Conservation (phyloP, 345 rosid genomes). For the Raphanus sativus region DNA sequence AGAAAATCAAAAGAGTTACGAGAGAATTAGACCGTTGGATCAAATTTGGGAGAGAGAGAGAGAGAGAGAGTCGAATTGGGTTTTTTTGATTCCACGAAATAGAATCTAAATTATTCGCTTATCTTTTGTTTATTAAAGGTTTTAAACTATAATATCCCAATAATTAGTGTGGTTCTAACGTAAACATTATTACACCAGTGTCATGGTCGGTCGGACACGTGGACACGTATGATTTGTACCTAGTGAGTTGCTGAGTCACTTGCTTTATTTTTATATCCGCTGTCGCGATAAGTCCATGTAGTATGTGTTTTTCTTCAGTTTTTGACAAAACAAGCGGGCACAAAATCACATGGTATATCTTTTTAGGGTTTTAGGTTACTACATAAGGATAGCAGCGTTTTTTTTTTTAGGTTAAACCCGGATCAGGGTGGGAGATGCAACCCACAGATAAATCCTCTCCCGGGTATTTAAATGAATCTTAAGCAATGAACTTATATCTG, state of each 20-base stretch:
- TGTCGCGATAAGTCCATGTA: slow-evolving; percentile 12
- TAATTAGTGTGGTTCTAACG: slow-evolving; percentile 34
- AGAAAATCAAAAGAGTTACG: slow-evolving; percentile 14
- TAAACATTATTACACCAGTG: slow-evolving; percentile 22
- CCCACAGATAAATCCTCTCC: no score
- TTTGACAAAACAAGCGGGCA: not conserved
- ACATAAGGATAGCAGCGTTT: not conserved
- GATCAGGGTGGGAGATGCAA: no score
- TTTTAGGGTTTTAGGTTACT: not conserved
- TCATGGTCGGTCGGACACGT: slow-evolving; percentile 1
- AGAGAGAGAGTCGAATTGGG: not conserved
- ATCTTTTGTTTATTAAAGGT: not conserved
- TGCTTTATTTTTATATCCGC: not conserved
- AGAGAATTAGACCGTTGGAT: slow-evolving; percentile 36
- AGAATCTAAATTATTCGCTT: slow-evolving; percentile 22
- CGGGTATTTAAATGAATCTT: no score
- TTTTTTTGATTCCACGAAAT: not conserved
- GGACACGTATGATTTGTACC: not conserved
- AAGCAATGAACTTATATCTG: no score
- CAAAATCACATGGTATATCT: no score
- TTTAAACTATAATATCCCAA: not conserved
- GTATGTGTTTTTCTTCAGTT: not conserved
- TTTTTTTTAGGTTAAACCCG: no score
- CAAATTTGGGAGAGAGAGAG: slow-evolving; percentile 21
- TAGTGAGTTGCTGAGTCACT: slow-evolving; percentile 19